Conservation (phyloP, 2,329 filamentous ascomycete species). For the Neurospora crassa region DNA sequence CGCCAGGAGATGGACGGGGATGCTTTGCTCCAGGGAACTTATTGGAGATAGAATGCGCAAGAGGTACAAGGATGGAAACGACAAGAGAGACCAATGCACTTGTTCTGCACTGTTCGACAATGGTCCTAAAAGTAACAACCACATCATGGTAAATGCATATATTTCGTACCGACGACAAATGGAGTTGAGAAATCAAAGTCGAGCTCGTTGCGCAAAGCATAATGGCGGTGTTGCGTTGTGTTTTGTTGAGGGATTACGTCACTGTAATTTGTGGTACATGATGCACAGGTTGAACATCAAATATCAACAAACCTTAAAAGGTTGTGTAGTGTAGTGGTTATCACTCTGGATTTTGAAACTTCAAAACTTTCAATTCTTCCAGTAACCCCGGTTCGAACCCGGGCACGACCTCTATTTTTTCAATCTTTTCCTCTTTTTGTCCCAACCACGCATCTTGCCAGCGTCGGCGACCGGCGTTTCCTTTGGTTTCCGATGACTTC, state of each 20-base stretch:
- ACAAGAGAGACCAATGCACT: background rate
- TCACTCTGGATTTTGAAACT: constrained; percentile 4
- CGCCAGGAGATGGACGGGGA: background rate
- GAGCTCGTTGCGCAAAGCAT: background rate
- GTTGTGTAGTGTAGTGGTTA: constrained; percentile 6
- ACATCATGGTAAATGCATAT: background rate
- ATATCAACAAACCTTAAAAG: background rate
- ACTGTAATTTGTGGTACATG: background rate
- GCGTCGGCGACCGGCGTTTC: background rate
- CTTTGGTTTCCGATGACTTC: background rate
- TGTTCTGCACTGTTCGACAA: background rate
- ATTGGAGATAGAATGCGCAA: background rate
- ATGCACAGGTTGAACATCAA: accelerated
- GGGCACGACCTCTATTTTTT: constrained; percentile 1
- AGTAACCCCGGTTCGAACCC: constrained; percentile 5
- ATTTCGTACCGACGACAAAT: background rate
- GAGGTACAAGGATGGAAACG: background rate
- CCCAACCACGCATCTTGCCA: background rate
- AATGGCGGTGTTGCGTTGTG: background rate
- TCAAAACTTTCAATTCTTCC: background rate
- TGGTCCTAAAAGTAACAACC: background rate
- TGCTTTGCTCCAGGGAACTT: background rate
- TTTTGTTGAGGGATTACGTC: background rate
- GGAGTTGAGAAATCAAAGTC: background rate
- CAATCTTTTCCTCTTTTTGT: background rate